Conservation (phyloP, 2,329 filamentous ascomycete genomes). For the Metarhizium sp. region DNA sequence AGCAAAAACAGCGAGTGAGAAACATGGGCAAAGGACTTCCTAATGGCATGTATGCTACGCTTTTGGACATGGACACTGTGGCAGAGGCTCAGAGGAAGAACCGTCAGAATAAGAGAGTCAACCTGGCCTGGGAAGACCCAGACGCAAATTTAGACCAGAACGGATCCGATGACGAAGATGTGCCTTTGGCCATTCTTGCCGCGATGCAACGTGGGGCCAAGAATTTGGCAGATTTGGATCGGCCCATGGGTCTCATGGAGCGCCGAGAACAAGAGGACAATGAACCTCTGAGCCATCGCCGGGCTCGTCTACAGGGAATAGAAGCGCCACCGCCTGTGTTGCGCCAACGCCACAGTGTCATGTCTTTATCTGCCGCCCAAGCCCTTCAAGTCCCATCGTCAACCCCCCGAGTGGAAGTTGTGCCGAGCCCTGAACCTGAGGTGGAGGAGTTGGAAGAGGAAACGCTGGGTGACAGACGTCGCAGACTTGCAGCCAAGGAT, state of each 20-base stretch:
- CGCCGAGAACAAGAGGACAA: conserved; percentile 82
- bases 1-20: conserved; percentile 68
- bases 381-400: conserved; percentile 1
- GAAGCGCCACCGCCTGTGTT: conserved; percentile 33
- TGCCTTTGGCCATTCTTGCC: conserved; percentile 75
- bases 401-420: not conserved
- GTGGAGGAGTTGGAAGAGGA: conserved; percentile 53
- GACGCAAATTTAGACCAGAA: conserved; percentile 34
- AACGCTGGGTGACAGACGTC: conserved; percentile 57
- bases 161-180: conserved; percentile 65
- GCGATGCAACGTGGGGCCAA: conserved; percentile 45
- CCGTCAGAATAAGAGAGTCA: conserved; percentile 65
- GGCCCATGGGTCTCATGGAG: conserved; percentile 68
- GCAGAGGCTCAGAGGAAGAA: conserved; percentile 73
- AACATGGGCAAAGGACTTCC: conserved; percentile 52
- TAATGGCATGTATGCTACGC: conserved; percentile 80
- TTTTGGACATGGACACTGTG: conserved; percentile 84
- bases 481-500: conserved; percentile 52
- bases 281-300: conserved; percentile 72
- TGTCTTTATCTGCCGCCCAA: conserved; percentile 26
- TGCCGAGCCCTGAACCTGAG: conserved; percentile 22
- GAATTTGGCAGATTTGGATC: conserved; percentile 45
- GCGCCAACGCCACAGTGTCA: conserved; percentile 33
- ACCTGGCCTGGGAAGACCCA: conserved; percentile 82
- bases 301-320: conserved; percentile 63